A percentile compares a stretch with the other conserved stretches of the same genome.
phyloP scores from a whole-genome alignment of 495 filamentous ascomycete species.

The Astrothelium macrocarpum region DNA sequence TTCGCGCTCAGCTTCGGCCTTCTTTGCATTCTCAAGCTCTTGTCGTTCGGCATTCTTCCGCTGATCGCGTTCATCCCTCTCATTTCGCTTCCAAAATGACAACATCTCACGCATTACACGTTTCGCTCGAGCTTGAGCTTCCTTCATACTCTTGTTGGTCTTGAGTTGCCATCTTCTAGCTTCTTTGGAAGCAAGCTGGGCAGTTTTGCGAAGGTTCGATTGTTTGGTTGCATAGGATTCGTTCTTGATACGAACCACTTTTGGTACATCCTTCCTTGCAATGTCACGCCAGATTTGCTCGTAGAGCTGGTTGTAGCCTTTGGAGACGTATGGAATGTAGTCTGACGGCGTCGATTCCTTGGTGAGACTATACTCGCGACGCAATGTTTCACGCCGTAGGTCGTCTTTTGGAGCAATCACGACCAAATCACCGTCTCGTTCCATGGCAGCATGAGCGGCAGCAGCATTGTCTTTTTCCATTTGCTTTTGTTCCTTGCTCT shows the following conservation, averaged over 20 bases:
- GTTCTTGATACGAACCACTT: conserved; percentile 76
- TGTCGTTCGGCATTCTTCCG: conserved; percentile 90
- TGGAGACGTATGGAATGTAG: conserved; percentile 60
- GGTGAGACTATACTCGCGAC: conserved; percentile 43
- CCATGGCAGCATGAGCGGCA: conserved; percentile 74
- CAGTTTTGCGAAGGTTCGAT: conserved; percentile 94
- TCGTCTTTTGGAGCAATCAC: conserved; percentile 56
- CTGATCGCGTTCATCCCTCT: conserved; percentile 90
- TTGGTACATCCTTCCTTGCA: conserved; percentile 83
- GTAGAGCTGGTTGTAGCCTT: conserved; percentile 93
- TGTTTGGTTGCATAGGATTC: conserved; percentile 72
- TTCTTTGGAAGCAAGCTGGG: conserved; percentile 93
- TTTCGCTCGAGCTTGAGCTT: conserved; percentile 93
- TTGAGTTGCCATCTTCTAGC: conserved; percentile 93
- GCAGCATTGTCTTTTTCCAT: conserved; percentile 89
- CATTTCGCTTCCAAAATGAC: conserved; percentile 98
- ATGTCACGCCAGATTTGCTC: conserved; percentile 98
- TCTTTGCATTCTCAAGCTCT: conserved; percentile 92
- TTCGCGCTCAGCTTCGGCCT: conserved; percentile 92
- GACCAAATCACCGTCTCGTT: conserved; percentile 69
- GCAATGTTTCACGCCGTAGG: not conserved
- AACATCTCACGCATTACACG: conserved; percentile 99
- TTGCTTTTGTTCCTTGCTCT: conserved; percentile 95
- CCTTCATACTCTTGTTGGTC: conserved; percentile 97
- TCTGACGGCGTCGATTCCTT: conserved; percentile 55